These are phyloP conservation scores for Acephala macrosclerotiorum DNA, from an alignment of 2,329 filamentous ascomycete species.

Conservation along the genomic window DNA sequence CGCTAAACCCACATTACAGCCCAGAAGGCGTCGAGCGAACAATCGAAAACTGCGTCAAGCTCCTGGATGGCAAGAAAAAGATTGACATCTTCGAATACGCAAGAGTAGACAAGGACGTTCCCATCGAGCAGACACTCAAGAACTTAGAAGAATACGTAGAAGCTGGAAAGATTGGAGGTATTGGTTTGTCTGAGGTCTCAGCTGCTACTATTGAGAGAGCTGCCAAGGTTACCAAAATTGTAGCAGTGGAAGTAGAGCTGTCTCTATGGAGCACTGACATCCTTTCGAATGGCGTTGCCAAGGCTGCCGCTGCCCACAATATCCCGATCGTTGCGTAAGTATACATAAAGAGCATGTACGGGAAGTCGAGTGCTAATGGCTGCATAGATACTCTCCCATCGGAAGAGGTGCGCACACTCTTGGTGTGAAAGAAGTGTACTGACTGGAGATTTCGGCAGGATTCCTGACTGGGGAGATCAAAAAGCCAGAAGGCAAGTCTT, in stretches of 20 bases:
- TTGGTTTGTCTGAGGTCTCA: constrained; percentile 52
- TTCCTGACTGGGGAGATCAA: constrained; percentile 59
- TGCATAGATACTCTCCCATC: constrained; percentile 68
- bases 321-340: constrained; percentile 70
- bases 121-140: constrained; percentile 49
- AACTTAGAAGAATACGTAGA: constrained; percentile 48
- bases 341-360: constrained; percentile 8
- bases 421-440: constrained; percentile 19
- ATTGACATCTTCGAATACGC: constrained; percentile 55
- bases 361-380: constrained; percentile 23
- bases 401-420: constrained; percentile 58
- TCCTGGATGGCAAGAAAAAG: constrained; percentile 56
- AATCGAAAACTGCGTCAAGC: constrained; percentile 61
- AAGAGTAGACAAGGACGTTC: constrained; percentile 54
- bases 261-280: constrained; percentile 49
- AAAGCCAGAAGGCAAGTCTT: constrained; percentile 52
- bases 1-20: constrained; percentile 26
- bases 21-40: constrained; percentile 62
- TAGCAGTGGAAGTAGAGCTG: constrained; percentile 56
- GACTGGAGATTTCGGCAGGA: background rate
- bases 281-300: constrained; percentile 48
- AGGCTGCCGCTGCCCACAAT: constrained; percentile 64
- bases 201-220: constrained; percentile 51
- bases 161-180: constrained; percentile 52
- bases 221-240: constrained; percentile 49